Base-by-base conservation (phyloP, 768 basidiomycete species). In the Suillus tomentosus region DNA sequence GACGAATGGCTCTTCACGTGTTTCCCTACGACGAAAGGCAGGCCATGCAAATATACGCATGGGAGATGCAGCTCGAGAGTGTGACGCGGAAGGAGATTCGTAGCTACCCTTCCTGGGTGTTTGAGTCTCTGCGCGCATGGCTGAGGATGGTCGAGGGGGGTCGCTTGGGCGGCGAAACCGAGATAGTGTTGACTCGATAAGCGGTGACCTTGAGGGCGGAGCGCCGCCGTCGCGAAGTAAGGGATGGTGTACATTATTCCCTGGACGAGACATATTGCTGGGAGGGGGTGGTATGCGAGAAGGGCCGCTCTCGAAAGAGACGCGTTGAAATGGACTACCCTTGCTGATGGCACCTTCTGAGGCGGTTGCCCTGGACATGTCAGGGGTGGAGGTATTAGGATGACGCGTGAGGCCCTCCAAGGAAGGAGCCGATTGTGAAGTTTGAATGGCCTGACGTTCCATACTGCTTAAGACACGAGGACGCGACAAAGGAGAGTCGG, bases 41-140 rank as follows among this genome's bases (percentile, higher is more conserved):
- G 83, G 78, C 79, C 83, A 85, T 15, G 82, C 79, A 17, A 90
- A 78, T 19, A 87, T 77, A 11, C 87, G 84, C 0, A 90, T 75
- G 0, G 90, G 89, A 1, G 89, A 90, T 0, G 77, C 73, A 3
- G 79, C 73, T 43, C 82, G 79, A 13, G 81, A 81, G 51, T 75
- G 80, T 9, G 79, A 71, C 1, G 71, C 70, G 2, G 80, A 79
- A 17, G 76, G 71, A 0, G 78, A 73, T 27, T 74, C 75, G 4
- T 65, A 61, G n/a, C 67, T 69, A 9, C 53, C 69, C 62, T 69
- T 72, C 64, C 64, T 70, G 27, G 67, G 62, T 3, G 74, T 67
- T 27, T 63, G 68, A 50, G 48, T 66, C 57, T 40, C 60, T 11
- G 51, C 59, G 55, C 67, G 74, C 13, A 50, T 48, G 17, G 48